Conservation (phyloP, 2,329 filamentous ascomycete species). For the Aspergillus vadensis region DNA sequence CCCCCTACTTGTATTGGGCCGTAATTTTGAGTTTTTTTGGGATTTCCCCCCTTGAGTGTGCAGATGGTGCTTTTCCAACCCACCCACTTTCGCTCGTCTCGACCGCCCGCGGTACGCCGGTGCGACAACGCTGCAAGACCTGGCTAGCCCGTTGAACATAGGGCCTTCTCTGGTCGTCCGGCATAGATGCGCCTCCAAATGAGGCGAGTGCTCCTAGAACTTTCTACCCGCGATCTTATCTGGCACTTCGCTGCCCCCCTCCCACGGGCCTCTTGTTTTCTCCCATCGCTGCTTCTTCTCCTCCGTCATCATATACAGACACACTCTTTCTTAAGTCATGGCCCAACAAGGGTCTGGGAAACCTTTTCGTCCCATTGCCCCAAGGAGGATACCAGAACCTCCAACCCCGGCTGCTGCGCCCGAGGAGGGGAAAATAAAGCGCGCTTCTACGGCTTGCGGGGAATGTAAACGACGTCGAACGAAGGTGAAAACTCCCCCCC, state of each 20-base stretch:
- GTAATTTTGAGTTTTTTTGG: slow-evolving; percentile 2
- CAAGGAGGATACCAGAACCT: slow-evolving; percentile 26
- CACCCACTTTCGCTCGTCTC: not conserved
- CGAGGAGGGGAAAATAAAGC: slow-evolving; percentile 37
- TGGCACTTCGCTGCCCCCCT: not conserved
- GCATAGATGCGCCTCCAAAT: slow-evolving; percentile 16
- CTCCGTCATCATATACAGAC: not conserved
- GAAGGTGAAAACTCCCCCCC: slow-evolving; percentile 30
- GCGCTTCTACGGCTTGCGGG: slow-evolving; percentile 40
- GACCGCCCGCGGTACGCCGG: not conserved
- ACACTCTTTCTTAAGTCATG: slow-evolving; percentile 26
- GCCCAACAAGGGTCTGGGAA: slow-evolving; percentile 28
- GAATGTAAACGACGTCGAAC: slow-evolving; percentile 43
- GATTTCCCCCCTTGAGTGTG: not conserved
- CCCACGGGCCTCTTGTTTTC: not conserved
- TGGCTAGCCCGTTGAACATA: slow-evolving; percentile 13
- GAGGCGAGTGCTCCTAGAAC: slow-evolving; percentile 15
- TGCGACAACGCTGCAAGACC: slow-evolving; percentile 1
- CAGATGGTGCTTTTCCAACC: not conserved
- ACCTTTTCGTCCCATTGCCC: slow-evolving; percentile 36
- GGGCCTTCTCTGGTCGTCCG: slow-evolving; percentile 1
- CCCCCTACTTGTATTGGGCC: slow-evolving; percentile 1
- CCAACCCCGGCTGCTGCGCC: slow-evolving; percentile 20
- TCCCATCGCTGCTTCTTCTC: not conserved
- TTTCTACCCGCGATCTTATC: slow-evolving; percentile 5